Conservation (phyloP, 2,329 filamentous ascomycete species). For the Ophiostoma sp. region DNA sequence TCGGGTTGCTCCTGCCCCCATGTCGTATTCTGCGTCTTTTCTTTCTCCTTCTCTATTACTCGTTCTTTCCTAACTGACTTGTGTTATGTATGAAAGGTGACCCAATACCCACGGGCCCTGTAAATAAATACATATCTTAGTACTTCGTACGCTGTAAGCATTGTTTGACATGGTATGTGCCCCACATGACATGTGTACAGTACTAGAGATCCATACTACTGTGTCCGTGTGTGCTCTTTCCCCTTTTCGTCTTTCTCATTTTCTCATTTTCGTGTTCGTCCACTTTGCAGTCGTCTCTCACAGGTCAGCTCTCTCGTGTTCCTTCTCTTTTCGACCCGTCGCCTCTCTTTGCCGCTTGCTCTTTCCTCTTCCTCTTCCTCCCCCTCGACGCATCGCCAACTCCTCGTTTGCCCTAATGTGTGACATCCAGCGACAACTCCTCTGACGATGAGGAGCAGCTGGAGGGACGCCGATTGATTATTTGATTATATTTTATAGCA, state of each 20-base stretch:
- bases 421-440: constrained; percentile 23
- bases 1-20: constrained; percentile 5
- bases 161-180: neutral
- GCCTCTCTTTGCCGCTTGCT: constrained; percentile 26
- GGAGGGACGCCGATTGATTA: constrained; percentile 21
- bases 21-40: constrained; percentile 4
- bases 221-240: neutral
- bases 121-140: neutral
- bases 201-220: too few relatives aligned
- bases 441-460: constrained; percentile 26
- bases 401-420: constrained; percentile 19
- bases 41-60: neutral
- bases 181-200: neutral
- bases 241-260: neutral
- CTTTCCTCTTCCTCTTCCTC: constrained; percentile 31
- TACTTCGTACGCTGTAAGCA: too few relatives aligned
- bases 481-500: neutral
- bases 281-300: neutral
- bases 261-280: constrained; percentile 7
- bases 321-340: constrained; percentile 24
- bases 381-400: constrained; percentile 19
- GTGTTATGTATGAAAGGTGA: neutral
- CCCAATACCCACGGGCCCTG: neutral
- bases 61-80: neutral
- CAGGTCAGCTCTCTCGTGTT: constrained; percentile 1